Evolutionary conservation across 139 green algal species (phyloP).

Genomic region (Yamagishiella unicocca): DNA sequence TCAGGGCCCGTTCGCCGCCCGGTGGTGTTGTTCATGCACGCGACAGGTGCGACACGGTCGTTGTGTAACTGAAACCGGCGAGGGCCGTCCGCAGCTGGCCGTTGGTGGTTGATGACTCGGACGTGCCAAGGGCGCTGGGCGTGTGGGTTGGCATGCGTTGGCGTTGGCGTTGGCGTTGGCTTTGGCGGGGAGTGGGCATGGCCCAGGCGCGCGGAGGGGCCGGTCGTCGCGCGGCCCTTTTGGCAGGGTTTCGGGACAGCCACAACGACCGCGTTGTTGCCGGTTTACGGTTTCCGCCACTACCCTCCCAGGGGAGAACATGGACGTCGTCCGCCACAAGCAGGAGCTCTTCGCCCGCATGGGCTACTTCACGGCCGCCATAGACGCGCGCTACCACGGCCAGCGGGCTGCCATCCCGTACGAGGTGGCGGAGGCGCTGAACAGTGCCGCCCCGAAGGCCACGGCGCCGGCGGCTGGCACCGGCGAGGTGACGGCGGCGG

Average conservation of each 20-base stretch:
- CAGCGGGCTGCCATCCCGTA: constrained; percentile 24
- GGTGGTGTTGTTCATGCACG: constrained; percentile 56
- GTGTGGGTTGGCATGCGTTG: too few relatives aligned
- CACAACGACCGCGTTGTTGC: too few relatives aligned
- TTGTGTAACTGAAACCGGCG: too few relatives aligned
- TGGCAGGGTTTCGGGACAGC: too few relatives aligned
- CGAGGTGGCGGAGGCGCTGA: neutral
- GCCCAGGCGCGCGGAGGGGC: too few relatives aligned
- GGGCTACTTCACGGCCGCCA: constrained; percentile 70
- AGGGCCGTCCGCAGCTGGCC: neutral
- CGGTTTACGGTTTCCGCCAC: too few relatives aligned
- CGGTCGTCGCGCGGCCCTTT: too few relatives aligned
- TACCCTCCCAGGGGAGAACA: constrained; percentile 51
- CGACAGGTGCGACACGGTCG: constrained; percentile 42
- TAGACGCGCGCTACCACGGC: constrained; percentile 78
- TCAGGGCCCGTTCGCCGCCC: neutral
- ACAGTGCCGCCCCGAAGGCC: neutral
- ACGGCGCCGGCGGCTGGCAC: neutral
- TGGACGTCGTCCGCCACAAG: constrained; percentile 47
- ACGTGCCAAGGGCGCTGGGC: too few relatives aligned
- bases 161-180: too few relatives aligned
- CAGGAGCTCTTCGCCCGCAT: constrained; percentile 58
- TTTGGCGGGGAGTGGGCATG: too few relatives aligned
- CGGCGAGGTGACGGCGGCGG: neutral
- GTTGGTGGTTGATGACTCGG: too few relatives aligned